Evolutionary conservation across 306 rosid genomes (phyloP), one percentile per base, ranked within the genome.

Genomic region (Canavalia ensiformis): DNA sequence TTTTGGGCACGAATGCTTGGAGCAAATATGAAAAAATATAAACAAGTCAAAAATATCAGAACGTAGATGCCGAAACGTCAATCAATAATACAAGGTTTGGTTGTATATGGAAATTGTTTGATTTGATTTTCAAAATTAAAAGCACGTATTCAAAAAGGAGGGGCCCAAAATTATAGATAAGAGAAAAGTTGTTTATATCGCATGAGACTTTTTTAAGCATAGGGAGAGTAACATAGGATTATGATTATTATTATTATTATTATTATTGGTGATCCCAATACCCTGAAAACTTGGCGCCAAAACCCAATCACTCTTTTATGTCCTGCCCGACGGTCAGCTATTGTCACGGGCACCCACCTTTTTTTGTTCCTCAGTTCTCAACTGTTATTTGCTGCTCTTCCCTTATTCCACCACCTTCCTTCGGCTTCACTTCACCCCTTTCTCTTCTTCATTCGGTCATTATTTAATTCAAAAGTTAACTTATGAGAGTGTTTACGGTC

Each of bases 211-310:
- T 34, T 37, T 65, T 7, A 7, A 51, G 74, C 68, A 62, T 11
- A 39, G 60, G 60, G 13, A 55, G 68, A 34, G 42, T 46, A 18
- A 77, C 35, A 66, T 59, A 2, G 12, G 13, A 65, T 41, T 64
- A 37, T 37, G 4, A 62, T 62, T 62, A 34, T 34, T 39, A 1
- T 11, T 18, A 18, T 18, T 18, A 18, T 18, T 18, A 18, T 18
- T 18, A 44, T 47, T 49, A 78, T 82, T 84, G 89, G 29, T 79
- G 89, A 87, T 90, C 90, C 91, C 86, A 30, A 74, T 42, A 59
- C 49, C 63, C 56, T 73, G 35, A 54, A 82, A 74, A 63, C 68
- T 88, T 86, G 92, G 92, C 90, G 89, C 90, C 89, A 86, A 84
- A 90, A 76, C 28, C 82, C 58, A 73, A 81, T 58, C 88, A 31